Conservation (phyloP, 768 basidiomycete species). For the Butyriboletus loyo region DNA sequence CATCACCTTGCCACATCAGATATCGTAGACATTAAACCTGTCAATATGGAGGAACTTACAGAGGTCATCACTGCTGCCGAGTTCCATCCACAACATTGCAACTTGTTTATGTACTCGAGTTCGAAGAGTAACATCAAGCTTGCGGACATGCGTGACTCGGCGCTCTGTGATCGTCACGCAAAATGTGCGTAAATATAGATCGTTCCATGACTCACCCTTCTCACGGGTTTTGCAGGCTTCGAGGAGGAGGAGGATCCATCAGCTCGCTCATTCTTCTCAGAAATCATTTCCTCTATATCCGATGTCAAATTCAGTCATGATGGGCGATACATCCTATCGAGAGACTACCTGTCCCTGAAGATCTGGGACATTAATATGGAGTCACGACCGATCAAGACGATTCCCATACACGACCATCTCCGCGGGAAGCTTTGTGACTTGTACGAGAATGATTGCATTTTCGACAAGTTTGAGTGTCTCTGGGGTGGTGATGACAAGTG, state of each 20-base stretch:
- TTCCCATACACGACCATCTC: conserved; percentile 97
- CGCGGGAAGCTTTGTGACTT: conserved; percentile 96
- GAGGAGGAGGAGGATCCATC: conserved; percentile 99
- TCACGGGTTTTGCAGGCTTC: conserved; percentile 60
- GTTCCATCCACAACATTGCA: conserved; percentile 97
- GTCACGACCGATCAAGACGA: conserved; percentile 91
- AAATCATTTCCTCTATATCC: conserved; percentile 99
- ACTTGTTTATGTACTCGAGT: conserved; percentile 99
- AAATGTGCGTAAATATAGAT: conserved; percentile 66
- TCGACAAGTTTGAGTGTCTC: conserved; percentile 99
- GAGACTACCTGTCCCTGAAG: conserved; percentile 96
- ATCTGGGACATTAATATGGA: conserved; percentile 99
- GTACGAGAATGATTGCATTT: conserved; percentile 99
- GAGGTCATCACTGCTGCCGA: conserved; percentile 99
- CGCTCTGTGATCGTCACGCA: conserved; percentile 91
- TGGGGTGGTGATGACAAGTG: conserved; percentile 96
- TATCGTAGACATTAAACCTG: conserved; percentile 99
- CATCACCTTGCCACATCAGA: conserved; percentile 47
- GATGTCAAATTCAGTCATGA: conserved; percentile 99
- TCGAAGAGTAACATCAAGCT: conserved; percentile 99
- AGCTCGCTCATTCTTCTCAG: conserved; percentile 97
- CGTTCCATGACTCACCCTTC: neutral
- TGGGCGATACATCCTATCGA: conserved; percentile 92
- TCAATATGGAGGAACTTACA: conserved; percentile 99
- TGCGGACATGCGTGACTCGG: conserved; percentile 98